Evolutionary conservation across 345 rosid species (phyloP).

Genomic region (Gossypium bickii): DNA sequence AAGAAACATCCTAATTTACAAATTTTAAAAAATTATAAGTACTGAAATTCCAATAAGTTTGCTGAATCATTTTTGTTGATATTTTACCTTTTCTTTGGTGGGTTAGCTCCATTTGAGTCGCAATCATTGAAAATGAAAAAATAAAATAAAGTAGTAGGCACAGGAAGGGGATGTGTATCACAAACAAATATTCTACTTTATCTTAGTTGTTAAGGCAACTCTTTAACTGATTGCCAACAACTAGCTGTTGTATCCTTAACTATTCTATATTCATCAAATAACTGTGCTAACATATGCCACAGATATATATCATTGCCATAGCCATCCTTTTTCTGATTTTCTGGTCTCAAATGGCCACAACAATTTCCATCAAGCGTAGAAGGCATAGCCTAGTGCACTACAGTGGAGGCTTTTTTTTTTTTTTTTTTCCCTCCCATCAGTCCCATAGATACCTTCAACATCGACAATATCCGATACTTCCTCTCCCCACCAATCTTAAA

Average conservation of each 20-base stretch:
- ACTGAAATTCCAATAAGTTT: no score
- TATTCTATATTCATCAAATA: neutral
- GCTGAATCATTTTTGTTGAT: neutral
- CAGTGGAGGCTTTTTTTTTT: neutral
- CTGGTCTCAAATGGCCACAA: neutral
- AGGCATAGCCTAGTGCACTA: neutral
- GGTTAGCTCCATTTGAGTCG: neutral
- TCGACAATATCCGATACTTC: neutral
- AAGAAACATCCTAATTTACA: no score
- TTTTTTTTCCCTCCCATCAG: no score
- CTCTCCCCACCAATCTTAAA: neutral
- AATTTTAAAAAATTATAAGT: no score
- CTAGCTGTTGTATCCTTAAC: neutral
- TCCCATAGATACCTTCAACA: neutral
- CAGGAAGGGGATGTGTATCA: neutral
- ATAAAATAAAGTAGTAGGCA: neutral
- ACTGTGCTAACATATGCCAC: neutral
- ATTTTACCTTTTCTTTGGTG: neutral
- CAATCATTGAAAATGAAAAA: neutral
- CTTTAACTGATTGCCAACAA: neutral
- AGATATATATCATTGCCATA: neutral
- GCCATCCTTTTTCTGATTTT: neutral
- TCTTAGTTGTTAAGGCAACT: constrained; percentile 4
- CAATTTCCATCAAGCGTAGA: neutral
- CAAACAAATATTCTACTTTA: neutral